Evolutionary conservation across 768 basidiomycete genomes (phyloP).

Genomic region (Boletus insuetus): DNA sequence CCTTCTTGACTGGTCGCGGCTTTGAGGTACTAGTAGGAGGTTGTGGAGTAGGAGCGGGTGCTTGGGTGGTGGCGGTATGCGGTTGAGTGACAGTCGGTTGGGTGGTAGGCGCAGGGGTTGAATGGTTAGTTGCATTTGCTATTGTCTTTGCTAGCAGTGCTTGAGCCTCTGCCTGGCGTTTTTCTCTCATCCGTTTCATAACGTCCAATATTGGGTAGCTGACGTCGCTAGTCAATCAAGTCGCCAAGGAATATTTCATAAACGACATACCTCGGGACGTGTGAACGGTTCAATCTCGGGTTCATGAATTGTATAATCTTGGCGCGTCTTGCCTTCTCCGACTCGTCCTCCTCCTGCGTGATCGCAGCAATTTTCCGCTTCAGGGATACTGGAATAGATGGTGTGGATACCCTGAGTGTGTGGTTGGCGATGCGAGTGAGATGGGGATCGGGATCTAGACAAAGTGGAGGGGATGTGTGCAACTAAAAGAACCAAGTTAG

Average conservation of each 20-base stretch:
- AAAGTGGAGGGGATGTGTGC: conserved; percentile 71
- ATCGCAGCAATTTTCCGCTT: conserved; percentile 72
- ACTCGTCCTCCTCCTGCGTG: conserved; percentile 75
- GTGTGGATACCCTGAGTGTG: conserved; percentile 67
- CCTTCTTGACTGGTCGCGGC: conserved; percentile 28
- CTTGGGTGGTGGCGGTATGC: conserved; percentile 29
- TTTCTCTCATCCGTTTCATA: conserved; percentile 33
- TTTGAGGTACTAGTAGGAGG: conserved; percentile 22
- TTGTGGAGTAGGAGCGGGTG: conserved; percentile 32
- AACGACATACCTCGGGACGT: conserved; percentile 46
- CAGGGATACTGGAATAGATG: conserved; percentile 67
- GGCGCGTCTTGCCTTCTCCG: conserved; percentile 64
- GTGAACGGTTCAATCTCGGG: conserved; percentile 47
- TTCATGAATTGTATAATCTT: conserved; percentile 83
- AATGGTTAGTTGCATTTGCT: conserved; percentile 29
- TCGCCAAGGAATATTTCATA: background rate
- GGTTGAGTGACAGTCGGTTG: conserved; percentile 36
- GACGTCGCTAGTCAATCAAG: conserved; percentile 1
- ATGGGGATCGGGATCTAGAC: conserved; percentile 77
- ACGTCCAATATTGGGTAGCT: conserved; percentile 63
- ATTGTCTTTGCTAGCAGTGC: conserved; percentile 24
- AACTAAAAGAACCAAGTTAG: conserved; percentile 43
- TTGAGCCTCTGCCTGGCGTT: conserved; percentile 25
- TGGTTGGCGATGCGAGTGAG: conserved; percentile 75
- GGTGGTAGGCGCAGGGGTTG: conserved; percentile 28